Evolutionary conservation across 1,284 basidiomycete genomes (phyloP).

Genomic region (Omphalotus olearius): DNA sequence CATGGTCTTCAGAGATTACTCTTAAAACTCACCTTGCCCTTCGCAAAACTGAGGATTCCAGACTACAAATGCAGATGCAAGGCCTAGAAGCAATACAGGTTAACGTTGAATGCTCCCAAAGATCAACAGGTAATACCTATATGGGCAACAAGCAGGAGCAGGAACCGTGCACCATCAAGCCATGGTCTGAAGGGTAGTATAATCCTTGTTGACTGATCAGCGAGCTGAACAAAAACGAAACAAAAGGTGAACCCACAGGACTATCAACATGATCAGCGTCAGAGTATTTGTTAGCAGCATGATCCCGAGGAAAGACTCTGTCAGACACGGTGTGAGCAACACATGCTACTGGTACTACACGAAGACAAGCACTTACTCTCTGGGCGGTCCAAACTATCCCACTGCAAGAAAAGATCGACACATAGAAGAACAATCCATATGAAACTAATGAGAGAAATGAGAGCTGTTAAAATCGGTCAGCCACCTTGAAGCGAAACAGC

Average conservation of each 20-base stretch:
- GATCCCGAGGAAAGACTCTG: constrained; percentile 37
- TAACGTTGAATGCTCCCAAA: background rate
- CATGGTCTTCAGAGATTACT: background rate
- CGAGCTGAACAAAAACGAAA: background rate
- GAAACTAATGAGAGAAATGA: constrained; percentile 25
- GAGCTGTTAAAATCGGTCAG: constrained; percentile 16
- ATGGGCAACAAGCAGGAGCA: constrained; percentile 45
- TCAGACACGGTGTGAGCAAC: background rate
- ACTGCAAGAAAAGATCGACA: constrained; percentile 25
- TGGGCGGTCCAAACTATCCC: constrained; percentile 23
- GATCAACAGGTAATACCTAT: constrained; percentile 26
- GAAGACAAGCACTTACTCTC: constrained; percentile 23
- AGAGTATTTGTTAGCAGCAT: constrained; percentile 43
- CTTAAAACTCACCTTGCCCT: constrained; percentile 30
- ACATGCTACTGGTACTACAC: background rate
- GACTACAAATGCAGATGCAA: constrained; percentile 40
- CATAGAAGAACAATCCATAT: constrained; percentile 28
- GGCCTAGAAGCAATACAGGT: constrained; percentile 29
- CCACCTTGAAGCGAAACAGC: background rate
- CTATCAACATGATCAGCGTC: constrained; percentile 45
- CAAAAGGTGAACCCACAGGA: constrained; percentile 39
- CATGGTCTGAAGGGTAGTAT: constrained; percentile 49
- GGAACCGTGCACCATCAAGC: constrained; percentile 52
- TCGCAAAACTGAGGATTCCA: constrained; percentile 45
- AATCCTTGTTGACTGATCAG: constrained; percentile 30